These are phyloP conservation scores for Maudiozyma serrabonitensis DNA, from an alignment of 805 yeast species.

Conservation along the genomic window DNA sequence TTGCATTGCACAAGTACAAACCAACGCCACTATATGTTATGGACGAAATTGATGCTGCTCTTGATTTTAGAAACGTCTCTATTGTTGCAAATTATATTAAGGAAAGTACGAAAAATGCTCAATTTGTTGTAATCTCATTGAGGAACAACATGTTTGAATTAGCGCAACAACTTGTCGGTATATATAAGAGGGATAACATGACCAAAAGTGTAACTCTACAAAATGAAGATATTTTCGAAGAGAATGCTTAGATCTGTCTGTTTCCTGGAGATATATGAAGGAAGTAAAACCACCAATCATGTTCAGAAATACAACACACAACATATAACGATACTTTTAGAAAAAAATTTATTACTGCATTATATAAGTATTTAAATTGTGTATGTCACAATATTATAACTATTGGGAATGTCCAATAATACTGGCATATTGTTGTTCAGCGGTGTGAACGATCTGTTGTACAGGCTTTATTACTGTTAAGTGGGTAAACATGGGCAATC, in stretches of 20 bases:
- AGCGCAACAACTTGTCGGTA: constrained; percentile 89
- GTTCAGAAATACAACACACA: too few relatives aligned
- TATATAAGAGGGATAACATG: constrained; percentile 87
- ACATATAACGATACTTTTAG: neutral
- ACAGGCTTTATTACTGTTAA: constrained; percentile 64
- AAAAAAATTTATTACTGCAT: neutral
- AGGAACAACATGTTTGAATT: constrained; percentile 97
- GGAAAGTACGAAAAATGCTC: constrained; percentile 92
- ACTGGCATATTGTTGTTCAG: constrained; percentile 38
- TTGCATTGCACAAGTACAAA: constrained; percentile 89
- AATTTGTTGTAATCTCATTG: constrained; percentile 87
- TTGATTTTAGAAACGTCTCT: constrained; percentile 92
- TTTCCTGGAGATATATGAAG: too few relatives aligned
- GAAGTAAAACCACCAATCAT: too few relatives aligned
- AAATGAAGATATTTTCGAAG: constrained; percentile 42
- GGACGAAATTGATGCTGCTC: constrained; percentile 99
- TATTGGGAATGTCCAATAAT: constrained; percentile 32
- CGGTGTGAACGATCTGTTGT: constrained; percentile 64
- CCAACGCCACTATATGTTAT: constrained; percentile 96
- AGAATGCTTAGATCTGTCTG: too few relatives aligned
- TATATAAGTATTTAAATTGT: neutral
- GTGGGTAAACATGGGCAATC: constrained; percentile 81
- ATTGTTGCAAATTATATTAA: constrained; percentile 96
- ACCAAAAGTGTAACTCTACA: constrained; percentile 74
- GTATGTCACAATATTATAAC: neutral